Evolutionary conservation across 2,329 filamentous ascomycete species (phyloP).

Genomic region (Monosporascus sp.): DNA sequence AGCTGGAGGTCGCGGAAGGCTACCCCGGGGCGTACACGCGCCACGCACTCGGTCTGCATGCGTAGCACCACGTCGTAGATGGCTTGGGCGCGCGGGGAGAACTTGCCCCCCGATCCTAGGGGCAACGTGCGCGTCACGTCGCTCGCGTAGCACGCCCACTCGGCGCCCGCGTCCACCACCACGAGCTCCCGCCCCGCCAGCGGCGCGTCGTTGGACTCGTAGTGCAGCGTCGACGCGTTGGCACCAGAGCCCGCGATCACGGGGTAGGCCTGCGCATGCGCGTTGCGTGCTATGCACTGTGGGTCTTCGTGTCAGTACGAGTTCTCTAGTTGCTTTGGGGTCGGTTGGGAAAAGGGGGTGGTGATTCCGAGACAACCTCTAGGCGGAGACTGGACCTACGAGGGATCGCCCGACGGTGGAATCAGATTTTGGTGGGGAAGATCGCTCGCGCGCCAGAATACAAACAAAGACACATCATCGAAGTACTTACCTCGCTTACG

Average conservation of each 20-base stretch:
- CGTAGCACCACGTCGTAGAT: constrained; percentile 74
- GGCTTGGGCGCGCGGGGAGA: constrained; percentile 61
- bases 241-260: constrained; percentile 80
- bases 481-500: constrained; percentile 40
- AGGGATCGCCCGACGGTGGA: no score
- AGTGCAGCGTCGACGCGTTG: constrained; percentile 86
- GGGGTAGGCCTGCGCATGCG: constrained; percentile 76
- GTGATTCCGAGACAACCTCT: no score
- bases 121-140: constrained; percentile 90
- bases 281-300: constrained; percentile 63
- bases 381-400: no score
- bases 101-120: constrained; percentile 46
- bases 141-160: constrained; percentile 80
- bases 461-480: neutral
- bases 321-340: no score
- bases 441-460: neutral
- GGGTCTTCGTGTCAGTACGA: neutral
- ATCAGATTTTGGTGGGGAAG: no score
- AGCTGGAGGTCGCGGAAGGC: constrained; percentile 69
- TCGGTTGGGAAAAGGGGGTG: no score
- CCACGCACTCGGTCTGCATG: constrained; percentile 77
- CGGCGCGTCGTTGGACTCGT: constrained; percentile 71
- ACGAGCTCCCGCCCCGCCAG: constrained; percentile 68
- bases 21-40: constrained; percentile 62
- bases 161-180: constrained; percentile 82